These are phyloP conservation scores for Orbilia quercus DNA, from an alignment of 2,329 filamentous ascomycete genomes.

Conservation along the genomic window DNA sequence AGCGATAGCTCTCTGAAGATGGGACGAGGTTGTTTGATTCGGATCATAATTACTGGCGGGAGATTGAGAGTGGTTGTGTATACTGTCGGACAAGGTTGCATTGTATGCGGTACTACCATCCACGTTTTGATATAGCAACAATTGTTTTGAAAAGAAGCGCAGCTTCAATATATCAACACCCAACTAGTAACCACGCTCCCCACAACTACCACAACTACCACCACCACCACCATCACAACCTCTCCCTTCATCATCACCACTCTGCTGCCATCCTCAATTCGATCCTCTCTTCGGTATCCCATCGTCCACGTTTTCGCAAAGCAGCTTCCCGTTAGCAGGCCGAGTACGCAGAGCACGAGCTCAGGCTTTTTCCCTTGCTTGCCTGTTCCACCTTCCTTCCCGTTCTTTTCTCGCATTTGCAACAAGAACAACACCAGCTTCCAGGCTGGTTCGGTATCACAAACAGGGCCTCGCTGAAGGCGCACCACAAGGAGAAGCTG, in stretches of 20 bases:
- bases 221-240: not conserved
- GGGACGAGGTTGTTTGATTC: not conserved
- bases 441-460: conserved; percentile 34
- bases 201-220: conserved; percentile 11
- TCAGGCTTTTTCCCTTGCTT: conserved; percentile 11
- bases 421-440: conserved; percentile 55
- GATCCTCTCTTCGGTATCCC: conserved; percentile 12
- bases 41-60: not conserved
- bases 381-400: conserved; percentile 52
- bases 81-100: no score
- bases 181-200: conserved; percentile 8
- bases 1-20: not conserved
- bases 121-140: conserved; percentile 52
- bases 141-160: conserved; percentile 18
- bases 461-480: conserved; percentile 4
- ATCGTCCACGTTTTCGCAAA: not conserved
- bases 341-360: conserved; percentile 12
- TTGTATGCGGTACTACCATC: conserved; percentile 30
- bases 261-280: conserved; percentile 10
- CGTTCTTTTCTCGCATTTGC: conserved; percentile 28
- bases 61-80: no score
- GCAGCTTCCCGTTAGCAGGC: not conserved
- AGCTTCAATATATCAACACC: conserved; percentile 12
- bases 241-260: not conserved
- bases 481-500: conserved; percentile 29